These are phyloP conservation scores for Raffaelea deltoideospora DNA, from an alignment of 2,329 filamentous ascomycete genomes.

Conservation along the genomic window DNA sequence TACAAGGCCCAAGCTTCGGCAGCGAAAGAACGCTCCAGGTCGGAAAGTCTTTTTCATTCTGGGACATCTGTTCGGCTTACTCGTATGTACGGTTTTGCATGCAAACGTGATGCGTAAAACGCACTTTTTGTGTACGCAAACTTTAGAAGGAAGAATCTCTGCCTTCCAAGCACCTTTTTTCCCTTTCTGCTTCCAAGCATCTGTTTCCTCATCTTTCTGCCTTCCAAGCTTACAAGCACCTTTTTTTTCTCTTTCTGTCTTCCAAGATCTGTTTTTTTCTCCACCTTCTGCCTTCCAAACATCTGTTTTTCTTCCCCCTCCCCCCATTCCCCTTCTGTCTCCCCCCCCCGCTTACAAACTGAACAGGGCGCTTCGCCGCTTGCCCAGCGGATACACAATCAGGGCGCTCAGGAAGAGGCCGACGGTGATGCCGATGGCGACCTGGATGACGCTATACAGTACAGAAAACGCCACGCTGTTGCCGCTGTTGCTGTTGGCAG, in stretches of 20 bases:
- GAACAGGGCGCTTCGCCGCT: slow-evolving; percentile 41
- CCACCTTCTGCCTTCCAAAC: background rate
- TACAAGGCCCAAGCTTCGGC: too few relatives aligned
- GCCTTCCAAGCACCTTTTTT: too few relatives aligned
- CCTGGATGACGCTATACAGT: slow-evolving; percentile 42
- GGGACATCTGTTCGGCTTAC: too few relatives aligned
- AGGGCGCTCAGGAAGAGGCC: slow-evolving; percentile 41
- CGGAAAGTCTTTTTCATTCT: too few relatives aligned
- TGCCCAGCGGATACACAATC: slow-evolving; percentile 40
- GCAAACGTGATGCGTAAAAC: too few relatives aligned
- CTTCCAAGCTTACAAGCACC: too few relatives aligned
- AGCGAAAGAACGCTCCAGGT: too few relatives aligned
- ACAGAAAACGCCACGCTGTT: slow-evolving; percentile 37
- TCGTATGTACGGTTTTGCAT: too few relatives aligned
- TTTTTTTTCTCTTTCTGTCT: background rate
- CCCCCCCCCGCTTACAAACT: slow-evolving; percentile 23
- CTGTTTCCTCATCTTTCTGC: background rate
- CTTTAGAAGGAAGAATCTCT: too few relatives aligned
- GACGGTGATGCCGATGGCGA: slow-evolving; percentile 47
- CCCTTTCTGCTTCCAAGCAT: too few relatives aligned
- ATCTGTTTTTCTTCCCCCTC: background rate
- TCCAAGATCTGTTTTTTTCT: background rate
- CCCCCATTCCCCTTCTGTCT: background rate
- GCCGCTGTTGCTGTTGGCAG: slow-evolving; percentile 13
- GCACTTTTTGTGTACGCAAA: too few relatives aligned